A percentile compares a stretch with the other conserved stretches of the same genome.
Conservation (phyloP, 805 yeast species). For the Pichia nanzhaoensis region DNA sequence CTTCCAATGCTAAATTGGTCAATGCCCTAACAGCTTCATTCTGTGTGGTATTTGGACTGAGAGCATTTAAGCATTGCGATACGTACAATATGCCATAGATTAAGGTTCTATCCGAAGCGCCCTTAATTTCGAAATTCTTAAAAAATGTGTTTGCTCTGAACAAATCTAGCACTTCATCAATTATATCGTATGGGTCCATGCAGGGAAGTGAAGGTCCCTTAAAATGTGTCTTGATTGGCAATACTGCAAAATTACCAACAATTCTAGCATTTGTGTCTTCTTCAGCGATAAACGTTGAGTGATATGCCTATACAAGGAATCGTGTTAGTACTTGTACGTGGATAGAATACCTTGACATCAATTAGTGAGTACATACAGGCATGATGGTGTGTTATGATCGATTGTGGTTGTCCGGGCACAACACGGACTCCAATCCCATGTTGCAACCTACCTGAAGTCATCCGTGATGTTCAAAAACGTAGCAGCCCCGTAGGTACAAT, state of each 20-base stretch:
- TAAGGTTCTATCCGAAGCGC: slow-evolving; percentile 85
- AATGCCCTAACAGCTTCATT: slow-evolving; percentile 61
- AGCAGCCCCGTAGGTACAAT: too few species aligned
- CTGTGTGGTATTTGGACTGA: slow-evolving; percentile 42
- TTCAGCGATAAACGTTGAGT: slow-evolving; percentile 69
- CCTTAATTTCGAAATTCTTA: slow-evolving; percentile 94
- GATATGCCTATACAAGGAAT: slow-evolving; percentile 47
- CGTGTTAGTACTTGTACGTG: neutral
- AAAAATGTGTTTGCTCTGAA: slow-evolving; percentile 95
- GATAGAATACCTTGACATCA: too few species aligned
- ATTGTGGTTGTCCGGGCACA: too few species aligned
- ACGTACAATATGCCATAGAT: slow-evolving; percentile 90
- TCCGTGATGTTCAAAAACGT: too few species aligned
- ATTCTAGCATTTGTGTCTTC: slow-evolving; percentile 50
- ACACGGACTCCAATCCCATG: too few species aligned
- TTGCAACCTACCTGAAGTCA: too few species aligned
- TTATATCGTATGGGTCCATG: slow-evolving; percentile 74
- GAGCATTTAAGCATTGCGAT: slow-evolving; percentile 71
- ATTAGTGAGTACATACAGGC: neutral
- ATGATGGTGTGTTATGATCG: too few species aligned
- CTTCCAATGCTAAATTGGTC: slow-evolving; percentile 80
- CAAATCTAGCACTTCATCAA: slow-evolving; percentile 85
- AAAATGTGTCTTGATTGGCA: slow-evolving; percentile 77
- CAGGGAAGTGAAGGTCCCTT: slow-evolving; percentile 90
- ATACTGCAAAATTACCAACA: slow-evolving; percentile 74